Base-by-base conservation (phyloP, 306 rosid genomes). In the Dalbergia cochinchinensis region DNA sequence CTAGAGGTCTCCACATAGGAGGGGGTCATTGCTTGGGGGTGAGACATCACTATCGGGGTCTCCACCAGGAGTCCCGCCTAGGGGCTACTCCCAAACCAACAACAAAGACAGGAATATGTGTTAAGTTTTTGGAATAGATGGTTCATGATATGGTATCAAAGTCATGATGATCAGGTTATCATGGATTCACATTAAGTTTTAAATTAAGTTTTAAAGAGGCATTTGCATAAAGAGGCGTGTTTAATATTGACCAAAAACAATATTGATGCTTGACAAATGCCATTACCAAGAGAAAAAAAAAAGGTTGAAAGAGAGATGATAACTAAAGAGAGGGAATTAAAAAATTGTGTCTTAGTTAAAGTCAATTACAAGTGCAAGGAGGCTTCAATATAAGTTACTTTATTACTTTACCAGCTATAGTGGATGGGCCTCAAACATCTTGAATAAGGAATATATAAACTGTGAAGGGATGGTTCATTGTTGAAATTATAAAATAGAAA, bases 321-420 rank as follows among this genome's bases (percentile, higher is more conserved):
- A 59, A 18, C n/a, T 22, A 62, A 11, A 3, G n/a, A 31, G 61
- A 31, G 67, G 37, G 50, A 18, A 66, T 45, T 15, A 33, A 45
- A 45, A 45, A 45, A 7, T 14, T 10, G 1, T 48, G 6, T 35
- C 55, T 48, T 13, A 3, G 47, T 39, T 35, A 37, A 71, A 80
- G 55, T 62, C 64, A 57, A 31, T n/a, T 50, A 15, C 54, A 65
- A 78, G 14, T n/a, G n/a, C 42, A 31, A 71, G n/a, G 31, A 41
- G 42, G 39, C 65, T 37, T 50, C 12, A 53, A 73, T 53, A 63
- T 15, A 10, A 63, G 59, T 42, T 80, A 55, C 65, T 34, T 19
- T 3, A 60, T 42, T 80, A 65, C 65, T 45, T 34, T 7, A 60
- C 9, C 62, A 39, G 42, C 62, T 51, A 22, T 31, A 16, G 37